Percentiles rank a stretch among this genome's conserved stretches.
Evolutionary conservation across 1,284 basidiomycete species (phyloP).

Genomic region (Trichosporon faecale): DNA sequence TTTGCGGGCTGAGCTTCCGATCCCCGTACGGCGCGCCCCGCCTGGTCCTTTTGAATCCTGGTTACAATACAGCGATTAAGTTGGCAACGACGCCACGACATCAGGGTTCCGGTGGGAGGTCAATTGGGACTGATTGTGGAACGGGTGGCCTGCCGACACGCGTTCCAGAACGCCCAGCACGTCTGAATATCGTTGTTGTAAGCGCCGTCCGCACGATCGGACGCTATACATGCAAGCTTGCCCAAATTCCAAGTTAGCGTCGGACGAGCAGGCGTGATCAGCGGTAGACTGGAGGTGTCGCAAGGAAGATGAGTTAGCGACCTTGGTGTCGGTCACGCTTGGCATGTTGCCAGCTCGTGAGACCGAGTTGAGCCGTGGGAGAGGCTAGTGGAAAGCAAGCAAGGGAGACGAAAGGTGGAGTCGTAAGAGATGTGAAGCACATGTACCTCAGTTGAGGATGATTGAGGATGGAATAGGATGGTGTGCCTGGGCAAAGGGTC

Average conservation of each 20-base stretch:
- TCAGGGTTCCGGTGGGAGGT: not conserved
- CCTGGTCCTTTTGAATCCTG: not conserved
- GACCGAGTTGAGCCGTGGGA: not conserved
- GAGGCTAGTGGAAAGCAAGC: not conserved
- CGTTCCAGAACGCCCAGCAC: not conserved
- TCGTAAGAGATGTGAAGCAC: constrained; percentile 4
- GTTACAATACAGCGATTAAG: not conserved
- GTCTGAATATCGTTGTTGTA: not conserved
- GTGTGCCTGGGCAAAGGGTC: not conserved
- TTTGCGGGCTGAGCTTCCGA: not conserved
- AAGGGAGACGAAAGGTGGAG: not conserved
- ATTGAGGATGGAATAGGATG: not conserved
- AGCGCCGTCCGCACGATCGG: not conserved
- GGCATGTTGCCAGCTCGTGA: not conserved
- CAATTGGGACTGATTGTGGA: not conserved
- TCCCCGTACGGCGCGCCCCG: not conserved
- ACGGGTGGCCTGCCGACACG: not conserved
- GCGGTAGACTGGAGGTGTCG: too few relatives aligned
- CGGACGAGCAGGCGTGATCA: not conserved
- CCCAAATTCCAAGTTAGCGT: not conserved
- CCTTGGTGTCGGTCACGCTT: not conserved
- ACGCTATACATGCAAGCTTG: not conserved
- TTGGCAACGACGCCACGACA: not conserved
- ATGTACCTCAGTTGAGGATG: not conserved
- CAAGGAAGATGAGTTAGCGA: too few relatives aligned